A percentile compares a stretch with the other conserved stretches of the same genome.
These are phyloP conservation scores for Pinus taeda DNA, from an alignment of 75 land plant genomes.

Conservation along the genomic window DNA sequence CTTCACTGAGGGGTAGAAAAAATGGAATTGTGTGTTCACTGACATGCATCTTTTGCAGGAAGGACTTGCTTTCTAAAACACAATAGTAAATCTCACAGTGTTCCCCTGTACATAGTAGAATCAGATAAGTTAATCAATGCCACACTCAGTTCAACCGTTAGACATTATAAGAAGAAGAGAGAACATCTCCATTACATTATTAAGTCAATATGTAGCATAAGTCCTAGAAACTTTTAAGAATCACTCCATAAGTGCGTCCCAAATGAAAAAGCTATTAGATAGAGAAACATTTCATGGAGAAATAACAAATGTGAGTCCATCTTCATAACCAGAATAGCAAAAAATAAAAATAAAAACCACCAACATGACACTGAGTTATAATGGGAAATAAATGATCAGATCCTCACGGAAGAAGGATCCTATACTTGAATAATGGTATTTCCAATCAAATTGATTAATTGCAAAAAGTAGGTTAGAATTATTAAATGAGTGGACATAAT, in stretches of 20 bases:
- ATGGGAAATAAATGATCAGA: background rate
- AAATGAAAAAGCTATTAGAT: background rate
- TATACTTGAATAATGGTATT: background rate
- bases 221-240: background rate
- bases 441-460: background rate
- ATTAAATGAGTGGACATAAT: background rate
- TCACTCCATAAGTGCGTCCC: background rate
- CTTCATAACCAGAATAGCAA: too few species aligned
- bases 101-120: constrained; percentile 49
- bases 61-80: constrained; percentile 76
- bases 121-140: background rate
- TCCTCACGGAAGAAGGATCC: background rate
- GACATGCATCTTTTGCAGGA: constrained; percentile 77
- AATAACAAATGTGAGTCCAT: background rate
- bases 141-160: background rate
- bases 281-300: background rate
- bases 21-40: constrained; percentile 80
- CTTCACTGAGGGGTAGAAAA: constrained; percentile 75
- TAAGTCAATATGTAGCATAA: background rate
- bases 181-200: background rate
- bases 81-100: constrained; percentile 80
- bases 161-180: background rate
- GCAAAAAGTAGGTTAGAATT: background rate
- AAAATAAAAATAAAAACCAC: background rate
- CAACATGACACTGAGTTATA: background rate